Evolutionary conservation across 345 rosid species (phyloP).

Genomic region (Boechera stricta): DNA sequence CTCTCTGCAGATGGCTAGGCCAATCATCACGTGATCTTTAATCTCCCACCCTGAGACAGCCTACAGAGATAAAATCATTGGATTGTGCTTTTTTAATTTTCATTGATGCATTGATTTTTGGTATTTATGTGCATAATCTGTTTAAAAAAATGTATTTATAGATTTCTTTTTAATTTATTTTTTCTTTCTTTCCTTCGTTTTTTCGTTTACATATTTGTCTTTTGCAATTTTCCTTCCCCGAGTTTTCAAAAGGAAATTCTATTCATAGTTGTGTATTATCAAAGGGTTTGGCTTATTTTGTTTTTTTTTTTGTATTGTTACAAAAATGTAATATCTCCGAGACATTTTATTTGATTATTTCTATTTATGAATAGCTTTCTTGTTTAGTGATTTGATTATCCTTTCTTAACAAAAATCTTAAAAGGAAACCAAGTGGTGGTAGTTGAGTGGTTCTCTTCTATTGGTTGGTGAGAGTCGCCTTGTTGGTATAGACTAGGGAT

Average conservation of each 20-base stretch:
- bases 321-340: conserved; percentile 4
- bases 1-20: conserved; percentile 78
- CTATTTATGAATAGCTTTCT: not conserved
- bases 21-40: conserved; percentile 71
- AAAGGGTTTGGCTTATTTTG: not conserved
- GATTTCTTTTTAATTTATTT: conserved; percentile 34
- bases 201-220: not conserved
- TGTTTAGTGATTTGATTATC: not conserved
- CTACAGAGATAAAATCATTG: conserved; percentile 32
- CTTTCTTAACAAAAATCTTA: not conserved
- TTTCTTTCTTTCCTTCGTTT: not conserved
- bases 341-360: not conserved
- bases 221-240: not conserved
- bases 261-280: conserved; percentile 33
- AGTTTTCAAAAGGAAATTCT: conserved; percentile 7
- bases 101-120: conserved; percentile 55
- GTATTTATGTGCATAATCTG: conserved; percentile 57
- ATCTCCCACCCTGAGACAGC: conserved; percentile 48
- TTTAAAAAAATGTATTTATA: conserved; percentile 43
- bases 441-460: too few relatives aligned
- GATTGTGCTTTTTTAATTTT: conserved; percentile 5
- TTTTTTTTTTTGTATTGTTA: not conserved
- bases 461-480: too few relatives aligned
- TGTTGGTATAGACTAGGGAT: too few relatives aligned
- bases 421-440: not conserved